Base-by-base conservation (phyloP, 2,329 filamentous ascomycete genomes). In the Sporothrix phasma region DNA sequence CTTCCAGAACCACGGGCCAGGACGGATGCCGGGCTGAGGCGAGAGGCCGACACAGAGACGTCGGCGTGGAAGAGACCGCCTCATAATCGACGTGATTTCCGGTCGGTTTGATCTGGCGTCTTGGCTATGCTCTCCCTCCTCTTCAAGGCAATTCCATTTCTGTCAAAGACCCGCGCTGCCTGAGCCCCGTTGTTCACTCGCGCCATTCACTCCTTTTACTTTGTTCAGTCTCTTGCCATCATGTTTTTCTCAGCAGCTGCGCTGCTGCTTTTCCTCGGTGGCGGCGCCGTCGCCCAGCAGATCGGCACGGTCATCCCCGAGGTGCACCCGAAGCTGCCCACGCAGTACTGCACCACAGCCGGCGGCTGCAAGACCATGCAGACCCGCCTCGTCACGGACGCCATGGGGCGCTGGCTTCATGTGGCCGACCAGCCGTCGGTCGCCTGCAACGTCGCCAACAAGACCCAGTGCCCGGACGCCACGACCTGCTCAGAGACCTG, bases 271-370 rank as follows among this genome's bases (percentile, higher is more conserved):
- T n/a, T 68, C 49, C 41, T 66, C 53, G 37, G 46, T 13, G 31
- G n/a, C 26, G 31, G n/a, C n/a, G 61, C 51, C 19, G 29, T 34
- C 26, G 61, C 61, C 53, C 61, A 63, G 51, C 61, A 58, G 29
- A 45, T 58, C 15, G 61, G 61, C 61, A 63, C 43, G 71, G 71
- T 53, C 51, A 43, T 53, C 13, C 29, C 41, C 19, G 61, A 63
- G 31, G 51, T 58, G n/a, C 61, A 63, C 24, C 61, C 61, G 10
- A 53, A 53, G 22, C 61, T 63, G 29, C 53, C 49, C 13, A 63
- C 61, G 19, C 24, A 29, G 41, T 53, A 22, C 17, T 63, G 61
- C 51, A 63, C 61, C 15, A 47, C 54, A 6, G 51, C 51, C 19
- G 61, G 61, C 61, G 61, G 61, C 29, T 63, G 61, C 61, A 47